Percentiles rank a stretch among this genome's conserved stretches.
phyloP scores from a whole-genome alignment of 495 filamentous ascomycete genomes.

The Penicillium atrosanguineum region DNA sequence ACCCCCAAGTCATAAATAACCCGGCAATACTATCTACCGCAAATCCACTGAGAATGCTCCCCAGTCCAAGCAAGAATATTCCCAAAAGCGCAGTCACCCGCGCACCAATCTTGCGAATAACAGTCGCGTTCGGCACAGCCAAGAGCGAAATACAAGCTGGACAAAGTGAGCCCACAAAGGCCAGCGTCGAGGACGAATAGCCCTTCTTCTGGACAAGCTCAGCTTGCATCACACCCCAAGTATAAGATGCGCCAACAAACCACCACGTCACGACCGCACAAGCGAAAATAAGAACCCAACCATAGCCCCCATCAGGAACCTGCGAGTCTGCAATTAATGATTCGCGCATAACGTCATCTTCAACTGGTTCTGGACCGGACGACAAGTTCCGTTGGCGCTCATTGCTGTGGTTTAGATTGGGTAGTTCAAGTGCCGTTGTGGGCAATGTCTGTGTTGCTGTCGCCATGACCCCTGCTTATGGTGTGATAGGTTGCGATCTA shows the following conservation, averaged over 20 bases:
- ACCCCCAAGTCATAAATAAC: slow-evolving; percentile 54
- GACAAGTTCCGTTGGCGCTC: slow-evolving; percentile 18
- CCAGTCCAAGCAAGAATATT: slow-evolving; percentile 43
- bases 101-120: slow-evolving; percentile 50
- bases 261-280: slow-evolving; percentile 54
- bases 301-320: slow-evolving; percentile 59
- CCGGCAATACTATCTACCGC: slow-evolving; percentile 45
- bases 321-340: slow-evolving; percentile 46
- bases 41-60: slow-evolving; percentile 51
- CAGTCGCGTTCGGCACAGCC: slow-evolving; percentile 47
- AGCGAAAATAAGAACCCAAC: slow-evolving; percentile 54
- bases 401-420: slow-evolving; percentile 8
- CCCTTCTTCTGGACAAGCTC: slow-evolving; percentile 48
- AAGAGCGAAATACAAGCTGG: slow-evolving; percentile 47
- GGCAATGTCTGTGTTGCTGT: slow-evolving; percentile 17
- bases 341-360: slow-evolving; percentile 46
- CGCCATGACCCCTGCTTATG: slow-evolving; percentile 9
- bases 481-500: background rate
- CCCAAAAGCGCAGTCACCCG: slow-evolving; percentile 44
- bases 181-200: slow-evolving; percentile 47
- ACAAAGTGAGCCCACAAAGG: slow-evolving; percentile 55
- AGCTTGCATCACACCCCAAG: slow-evolving; percentile 58
- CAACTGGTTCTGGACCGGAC: background rate
- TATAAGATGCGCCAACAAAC: slow-evolving; percentile 51
- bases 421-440: slow-evolving; percentile 21